Percentiles rank a stretch among this genome's conserved stretches.
These are phyloP conservation scores for Tetrastigma voinierianum DNA, from an alignment of 164 flowering plant genomes.

Conservation along the genomic window DNA sequence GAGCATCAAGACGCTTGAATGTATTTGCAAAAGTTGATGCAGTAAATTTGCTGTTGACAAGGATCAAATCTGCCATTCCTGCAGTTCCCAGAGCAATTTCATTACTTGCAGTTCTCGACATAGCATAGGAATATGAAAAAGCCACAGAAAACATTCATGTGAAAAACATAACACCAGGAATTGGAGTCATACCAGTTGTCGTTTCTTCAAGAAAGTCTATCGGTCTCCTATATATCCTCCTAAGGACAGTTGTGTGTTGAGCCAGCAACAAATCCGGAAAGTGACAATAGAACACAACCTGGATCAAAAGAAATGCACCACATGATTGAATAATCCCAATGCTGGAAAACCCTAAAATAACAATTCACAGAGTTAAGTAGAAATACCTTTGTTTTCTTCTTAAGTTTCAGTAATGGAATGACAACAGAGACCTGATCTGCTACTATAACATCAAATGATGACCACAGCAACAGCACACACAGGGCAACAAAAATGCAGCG, in stretches of 20 bases:
- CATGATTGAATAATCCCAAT: neutral
- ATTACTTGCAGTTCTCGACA: neutral
- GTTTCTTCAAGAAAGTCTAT: slow-evolving; percentile 78
- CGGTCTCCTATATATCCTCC: slow-evolving; percentile 84
- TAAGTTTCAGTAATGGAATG: slow-evolving; percentile 73
- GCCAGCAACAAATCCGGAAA: slow-evolving; percentile 91
- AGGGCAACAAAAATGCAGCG: slow-evolving; percentile 89
- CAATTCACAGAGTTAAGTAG: slow-evolving; percentile 1
- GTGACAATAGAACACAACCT: slow-evolving; percentile 97
- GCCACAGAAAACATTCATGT: slow-evolving; percentile 1
- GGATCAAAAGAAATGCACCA: slow-evolving; percentile 9
- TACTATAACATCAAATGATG: slow-evolving; percentile 74
- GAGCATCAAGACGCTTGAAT: slow-evolving; percentile 67
- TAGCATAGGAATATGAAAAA: neutral
- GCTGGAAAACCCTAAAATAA: neutral
- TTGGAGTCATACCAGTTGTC: slow-evolving; percentile 64
- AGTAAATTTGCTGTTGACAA: slow-evolving; percentile 92
- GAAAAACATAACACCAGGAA: neutral
- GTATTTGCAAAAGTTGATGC: slow-evolving; percentile 86
- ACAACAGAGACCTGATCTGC: slow-evolving; percentile 94
- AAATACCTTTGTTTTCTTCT: slow-evolving; percentile 66
- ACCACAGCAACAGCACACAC: slow-evolving; percentile 70
- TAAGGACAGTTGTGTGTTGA: slow-evolving; percentile 68
- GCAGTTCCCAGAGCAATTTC: slow-evolving; percentile 15
- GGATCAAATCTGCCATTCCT: slow-evolving; percentile 95